Evolutionary conservation across 106 monocot genomes (phyloP), one percentile per base, ranked within the genome.

Genomic region (Acanthochlamys bracteata): DNA sequence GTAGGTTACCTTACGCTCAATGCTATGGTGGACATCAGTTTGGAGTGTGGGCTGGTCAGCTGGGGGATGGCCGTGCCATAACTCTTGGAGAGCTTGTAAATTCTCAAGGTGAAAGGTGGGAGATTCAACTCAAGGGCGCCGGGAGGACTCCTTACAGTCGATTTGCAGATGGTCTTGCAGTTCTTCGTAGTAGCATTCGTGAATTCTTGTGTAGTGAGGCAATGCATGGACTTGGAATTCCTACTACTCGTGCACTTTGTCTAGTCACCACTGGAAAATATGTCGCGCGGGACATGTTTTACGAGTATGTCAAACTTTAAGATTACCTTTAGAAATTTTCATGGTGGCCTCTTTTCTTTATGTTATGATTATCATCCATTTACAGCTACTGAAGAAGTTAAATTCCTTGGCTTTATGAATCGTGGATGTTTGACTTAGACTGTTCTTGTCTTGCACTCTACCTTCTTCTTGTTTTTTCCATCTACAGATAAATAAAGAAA

Each of bases 11-110:
- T 11, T 99, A 99, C 77, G 83, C 98, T 19, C 98, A 99, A 25
- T 99, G 98, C 54, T 99, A 99, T 75, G 98, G 98, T 22, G 98
- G 98, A 45, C 98, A 99, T 64, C 98, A 99, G 69, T 99, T 99
- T 83, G 98, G 98, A 45, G 62, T 71, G 25, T 99, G 98, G 98
- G 98, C 98, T 76, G 98, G 98, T 69, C 98, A 99, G 71, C 71
- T 99, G 65, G 98, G 98, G 25, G 98, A 92, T 71, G 98, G 98
- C 8, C 83, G 98, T 14, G 92, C 98, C 45, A 92, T 99, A 24
- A 99, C 98, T 58, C 76, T 99, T 52, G 92, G 98, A 39, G 98
- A 99, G 64, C 39, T 99, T 71, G 10, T 92, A 25, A 92, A 88
- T 78, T 86, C 81, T 47, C 76, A 59, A 39, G 83, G 86, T 45